phyloP scores from a whole-genome alignment of 495 filamentous ascomycete species.

The Neurospora discreta region DNA sequence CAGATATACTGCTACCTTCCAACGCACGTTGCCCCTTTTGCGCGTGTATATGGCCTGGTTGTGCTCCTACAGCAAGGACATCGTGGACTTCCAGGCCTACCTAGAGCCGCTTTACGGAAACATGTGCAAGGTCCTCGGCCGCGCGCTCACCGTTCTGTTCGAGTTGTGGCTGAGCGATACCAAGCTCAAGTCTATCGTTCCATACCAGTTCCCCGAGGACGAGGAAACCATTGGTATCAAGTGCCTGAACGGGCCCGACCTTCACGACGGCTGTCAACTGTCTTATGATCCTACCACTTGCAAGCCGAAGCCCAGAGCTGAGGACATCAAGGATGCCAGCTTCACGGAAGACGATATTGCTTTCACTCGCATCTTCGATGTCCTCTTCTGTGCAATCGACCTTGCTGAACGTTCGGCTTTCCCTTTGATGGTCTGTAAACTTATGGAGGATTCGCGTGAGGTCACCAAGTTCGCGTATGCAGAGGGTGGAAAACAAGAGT shows the following conservation, averaged over 20 bases:
- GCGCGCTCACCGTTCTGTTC: slow-evolving; percentile 23
- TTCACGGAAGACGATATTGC: slow-evolving; percentile 12
- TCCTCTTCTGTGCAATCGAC: slow-evolving; percentile 14
- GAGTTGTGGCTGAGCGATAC: slow-evolving; percentile 16
- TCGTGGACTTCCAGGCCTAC: slow-evolving; percentile 25
- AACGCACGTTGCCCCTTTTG: slow-evolving; percentile 22
- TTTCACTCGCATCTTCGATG: slow-evolving; percentile 13
- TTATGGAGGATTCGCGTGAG: slow-evolving; percentile 3
- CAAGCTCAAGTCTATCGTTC: slow-evolving; percentile 19
- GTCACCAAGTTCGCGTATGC: slow-evolving; percentile 13
- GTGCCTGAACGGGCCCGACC: slow-evolving; percentile 23
- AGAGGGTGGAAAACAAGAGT: slow-evolving; percentile 11
- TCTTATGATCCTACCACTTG: slow-evolving; percentile 12
- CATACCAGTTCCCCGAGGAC: slow-evolving; percentile 28
- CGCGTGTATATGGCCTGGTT: slow-evolving; percentile 37
- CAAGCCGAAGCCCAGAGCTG: slow-evolving; percentile 16
- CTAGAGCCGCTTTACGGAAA: slow-evolving; percentile 31
- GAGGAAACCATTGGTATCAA: slow-evolving; percentile 30
- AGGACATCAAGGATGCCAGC: slow-evolving; percentile 8
- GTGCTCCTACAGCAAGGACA: slow-evolving; percentile 24
- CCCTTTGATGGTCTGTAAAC: slow-evolving; percentile 7
- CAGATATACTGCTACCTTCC: slow-evolving; percentile 18
- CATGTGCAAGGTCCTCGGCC: slow-evolving; percentile 26
- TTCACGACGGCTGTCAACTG: slow-evolving; percentile 22
- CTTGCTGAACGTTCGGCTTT: slow-evolving; percentile 14